Percentiles rank a stretch among this genome's conserved stretches.
phyloP scores from a whole-genome alignment of 2,329 filamentous ascomycete species.

The Kalaharituber pfeilii region DNA sequence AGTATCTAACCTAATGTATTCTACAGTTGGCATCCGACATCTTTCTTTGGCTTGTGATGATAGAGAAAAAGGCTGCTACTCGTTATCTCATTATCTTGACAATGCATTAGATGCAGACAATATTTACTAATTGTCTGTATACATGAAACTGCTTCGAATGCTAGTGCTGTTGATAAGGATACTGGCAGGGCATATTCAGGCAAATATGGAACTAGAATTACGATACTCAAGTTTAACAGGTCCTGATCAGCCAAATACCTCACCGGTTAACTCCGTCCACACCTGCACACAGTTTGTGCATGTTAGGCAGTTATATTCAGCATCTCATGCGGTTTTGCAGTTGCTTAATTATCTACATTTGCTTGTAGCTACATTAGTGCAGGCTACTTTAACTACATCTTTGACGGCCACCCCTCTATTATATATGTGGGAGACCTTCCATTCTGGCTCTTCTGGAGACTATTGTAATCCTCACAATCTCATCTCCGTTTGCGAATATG shows the following conservation, averaged over 20 bases:
- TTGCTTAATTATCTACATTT: constrained; percentile 31
- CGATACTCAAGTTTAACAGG: constrained; percentile 41
- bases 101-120: no score
- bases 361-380: constrained; percentile 31
- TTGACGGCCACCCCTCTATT: constrained; percentile 42
- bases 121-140: no score
- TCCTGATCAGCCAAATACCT: constrained; percentile 43
- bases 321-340: constrained; percentile 25
- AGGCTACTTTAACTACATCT: constrained; percentile 36
- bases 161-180: no score
- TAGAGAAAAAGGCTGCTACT: constrained; percentile 41
- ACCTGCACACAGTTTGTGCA: background rate
- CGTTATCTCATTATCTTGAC: no score
- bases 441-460: constrained; percentile 39
- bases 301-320: no score
- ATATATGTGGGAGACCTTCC: constrained; percentile 38
- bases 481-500: no score
- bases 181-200: no score
- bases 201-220: no score
- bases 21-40: constrained; percentile 37
- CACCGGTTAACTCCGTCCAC: no score
- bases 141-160: no score
- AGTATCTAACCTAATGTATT: constrained; percentile 25
- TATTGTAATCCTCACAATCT: constrained; percentile 42
- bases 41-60: constrained; percentile 36